Conservation (phyloP, 129 eudicot species). For the Flaveria linearis region DNA sequence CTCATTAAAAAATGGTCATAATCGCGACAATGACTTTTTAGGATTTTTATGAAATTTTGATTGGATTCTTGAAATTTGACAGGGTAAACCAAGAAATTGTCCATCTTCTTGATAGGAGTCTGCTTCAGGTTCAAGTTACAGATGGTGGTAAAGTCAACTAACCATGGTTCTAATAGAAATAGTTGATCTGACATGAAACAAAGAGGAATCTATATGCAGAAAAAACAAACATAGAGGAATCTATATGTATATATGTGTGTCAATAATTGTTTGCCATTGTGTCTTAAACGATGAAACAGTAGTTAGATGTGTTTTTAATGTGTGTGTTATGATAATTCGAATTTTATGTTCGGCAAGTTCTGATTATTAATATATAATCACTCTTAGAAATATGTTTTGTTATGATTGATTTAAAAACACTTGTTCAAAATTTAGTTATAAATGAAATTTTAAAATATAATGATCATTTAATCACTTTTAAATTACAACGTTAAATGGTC, state of each 20-base stretch:
- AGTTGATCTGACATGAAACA: conserved; percentile 24
- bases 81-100: conserved; percentile 33
- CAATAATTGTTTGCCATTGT: not conserved
- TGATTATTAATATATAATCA: no score
- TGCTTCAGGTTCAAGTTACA: conserved; percentile 39
- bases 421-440: no score
- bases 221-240: not conserved
- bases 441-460: no score
- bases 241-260: not conserved
- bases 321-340: not conserved
- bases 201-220: conserved; percentile 16
- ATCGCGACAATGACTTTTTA: not conserved
- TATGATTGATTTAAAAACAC: no score
- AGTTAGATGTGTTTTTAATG: not conserved
- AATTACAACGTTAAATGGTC: no score
- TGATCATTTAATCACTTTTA: no score
- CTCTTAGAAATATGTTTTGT: no score
- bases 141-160: conserved; percentile 37
- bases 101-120: conserved; percentile 39
- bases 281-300: conserved; percentile 1
- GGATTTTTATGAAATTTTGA: not conserved
- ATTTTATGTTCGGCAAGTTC: no score
- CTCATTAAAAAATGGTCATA: no score
- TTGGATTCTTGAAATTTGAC: conserved; percentile 1
- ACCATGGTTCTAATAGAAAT: conserved; percentile 28